phyloP scores from a whole-genome alignment of 345 rosid genomes.

The Eutrema heterophyllum region DNA sequence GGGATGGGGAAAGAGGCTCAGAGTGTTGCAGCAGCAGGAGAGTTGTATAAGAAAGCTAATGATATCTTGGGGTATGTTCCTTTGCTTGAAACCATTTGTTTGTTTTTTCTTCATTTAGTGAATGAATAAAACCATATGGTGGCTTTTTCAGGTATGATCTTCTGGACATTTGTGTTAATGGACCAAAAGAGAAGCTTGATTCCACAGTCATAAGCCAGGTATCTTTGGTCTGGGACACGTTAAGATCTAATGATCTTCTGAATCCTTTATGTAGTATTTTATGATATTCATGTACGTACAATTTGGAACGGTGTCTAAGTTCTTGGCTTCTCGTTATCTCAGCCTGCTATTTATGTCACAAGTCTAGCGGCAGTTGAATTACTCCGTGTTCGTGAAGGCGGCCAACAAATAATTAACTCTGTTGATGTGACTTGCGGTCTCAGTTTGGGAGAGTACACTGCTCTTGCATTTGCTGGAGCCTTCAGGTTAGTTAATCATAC shows the following conservation, averaged over 20 bases:
- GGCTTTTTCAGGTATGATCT: constrained; percentile 69
- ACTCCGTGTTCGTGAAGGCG: constrained; percentile 79
- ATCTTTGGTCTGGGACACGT: not conserved
- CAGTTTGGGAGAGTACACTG: constrained; percentile 97
- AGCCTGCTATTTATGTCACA: constrained; percentile 99
- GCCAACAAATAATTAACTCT: constrained; percentile 81
- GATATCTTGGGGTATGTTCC: constrained; percentile 59
- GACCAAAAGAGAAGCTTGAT: constrained; percentile 95
- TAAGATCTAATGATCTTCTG: not conserved
- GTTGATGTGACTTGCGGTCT: constrained; percentile 95
- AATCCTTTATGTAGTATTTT: not conserved
- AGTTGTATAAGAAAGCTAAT: constrained; percentile 74
- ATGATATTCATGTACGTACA: not conserved
- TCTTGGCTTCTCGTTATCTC: constrained; percentile 20
- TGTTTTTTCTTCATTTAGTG: not conserved
- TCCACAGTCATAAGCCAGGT: constrained; percentile 98
- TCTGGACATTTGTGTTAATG: constrained; percentile 78
- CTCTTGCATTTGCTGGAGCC: constrained; percentile 93
- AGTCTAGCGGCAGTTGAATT: constrained; percentile 97
- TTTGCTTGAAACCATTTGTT: not conserved
- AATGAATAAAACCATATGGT: constrained; percentile 3
- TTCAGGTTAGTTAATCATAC: constrained; percentile 54
- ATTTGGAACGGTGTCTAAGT: not conserved
- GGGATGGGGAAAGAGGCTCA: constrained; percentile 99
- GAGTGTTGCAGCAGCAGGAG: constrained; percentile 66